Evolutionary conservation across 2,329 filamentous ascomycete genomes (phyloP), one percentile per base, ranked within the genome.

Genomic region (Pseudophaeomoniella oleicola): DNA sequence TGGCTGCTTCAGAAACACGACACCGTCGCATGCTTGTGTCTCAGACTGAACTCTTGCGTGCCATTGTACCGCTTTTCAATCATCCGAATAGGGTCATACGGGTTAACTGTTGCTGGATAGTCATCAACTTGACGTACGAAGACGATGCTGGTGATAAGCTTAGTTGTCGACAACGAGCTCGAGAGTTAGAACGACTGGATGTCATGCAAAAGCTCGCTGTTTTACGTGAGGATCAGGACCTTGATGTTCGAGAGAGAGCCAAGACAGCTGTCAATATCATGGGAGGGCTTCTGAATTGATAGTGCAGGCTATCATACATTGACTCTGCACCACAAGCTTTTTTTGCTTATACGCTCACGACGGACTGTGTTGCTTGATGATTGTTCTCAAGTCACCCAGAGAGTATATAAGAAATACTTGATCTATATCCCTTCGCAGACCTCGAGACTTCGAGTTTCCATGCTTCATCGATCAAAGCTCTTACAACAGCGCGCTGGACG

Each of bases 51-150:
- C 64, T 96, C 3, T 67, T 96, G 41, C 75, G 72, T 48, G 71
- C 80, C 34, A 65, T 94, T 33, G 70, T 79, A 5, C 72, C 73
- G 12, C 77, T 93, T 38, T 81, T 90, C 48, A 71, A 65, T 32
- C 83, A 85, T 56, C 71, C 74, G 31, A 75, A 81, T 51, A 71
- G 72, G 32, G 74, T 81, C 30, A 78, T 98, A 4, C 77, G 88
- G 4, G 69, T 78, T 14, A 78, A 79, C 32, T 75, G 90, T 46
- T 85, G 84, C 44, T 88, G 87, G 70, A 67, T 93, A 31, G 69
- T 92, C 32, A 81, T 78, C 53, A 94, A 94, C 53, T 69, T 98
- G 31, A 81, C 83, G 0, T 92, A 80, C 67, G 69, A 78, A 42
- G 87, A 94, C 42, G 79, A 88, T 48, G 67, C 71, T 4, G 67